These are phyloP conservation scores for Aspergillus campestris DNA, from an alignment of 495 filamentous ascomycete genomes.

Conservation along the genomic window DNA sequence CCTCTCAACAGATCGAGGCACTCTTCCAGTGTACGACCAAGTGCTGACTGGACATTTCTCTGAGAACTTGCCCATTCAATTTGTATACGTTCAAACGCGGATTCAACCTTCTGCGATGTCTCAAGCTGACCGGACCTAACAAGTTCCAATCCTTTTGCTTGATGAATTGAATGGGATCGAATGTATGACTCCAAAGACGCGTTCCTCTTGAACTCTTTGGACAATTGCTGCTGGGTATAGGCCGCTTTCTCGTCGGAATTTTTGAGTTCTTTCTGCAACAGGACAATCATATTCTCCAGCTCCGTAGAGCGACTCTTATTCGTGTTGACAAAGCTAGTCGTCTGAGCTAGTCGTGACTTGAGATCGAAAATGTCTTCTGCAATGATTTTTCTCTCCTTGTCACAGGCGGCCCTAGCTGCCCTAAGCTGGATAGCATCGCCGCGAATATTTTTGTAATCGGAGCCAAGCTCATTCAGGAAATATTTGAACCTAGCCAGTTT, in stretches of 20 bases:
- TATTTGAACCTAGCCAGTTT: slow-evolving; percentile 25
- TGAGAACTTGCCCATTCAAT: slow-evolving; percentile 7
- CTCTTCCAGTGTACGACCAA: slow-evolving; percentile 9
- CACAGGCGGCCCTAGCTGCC: slow-evolving; percentile 8
- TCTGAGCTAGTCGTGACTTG: slow-evolving; percentile 13
- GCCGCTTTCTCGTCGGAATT: slow-evolving; percentile 10
- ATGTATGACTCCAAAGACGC: slow-evolving; percentile 26
- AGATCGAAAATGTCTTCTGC: slow-evolving; percentile 12
- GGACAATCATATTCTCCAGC: slow-evolving; percentile 4
- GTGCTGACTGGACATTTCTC: slow-evolving; percentile 5
- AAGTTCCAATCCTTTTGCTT: slow-evolving; percentile 15
- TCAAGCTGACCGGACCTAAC: slow-evolving; percentile 21
- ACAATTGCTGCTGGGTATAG: slow-evolving; percentile 12
- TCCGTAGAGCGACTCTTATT: slow-evolving; percentile 12
- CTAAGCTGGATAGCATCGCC: slow-evolving; percentile 20
- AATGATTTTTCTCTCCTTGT: slow-evolving; percentile 22
- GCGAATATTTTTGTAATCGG: slow-evolving; percentile 23
- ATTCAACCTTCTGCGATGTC: slow-evolving; percentile 14
- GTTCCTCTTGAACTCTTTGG: slow-evolving; percentile 22
- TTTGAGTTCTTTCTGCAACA: slow-evolving; percentile 15
- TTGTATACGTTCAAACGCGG: slow-evolving; percentile 7
- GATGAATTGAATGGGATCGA: slow-evolving; percentile 18
- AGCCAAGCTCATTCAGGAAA: slow-evolving; percentile 29
- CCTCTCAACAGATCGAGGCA: slow-evolving; percentile 10
- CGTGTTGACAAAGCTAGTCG: slow-evolving; percentile 7